These are phyloP conservation scores for Helicostylum pulchrum DNA, from an alignment of 192 early-diverging fungal genomes.

Conservation along the genomic window DNA sequence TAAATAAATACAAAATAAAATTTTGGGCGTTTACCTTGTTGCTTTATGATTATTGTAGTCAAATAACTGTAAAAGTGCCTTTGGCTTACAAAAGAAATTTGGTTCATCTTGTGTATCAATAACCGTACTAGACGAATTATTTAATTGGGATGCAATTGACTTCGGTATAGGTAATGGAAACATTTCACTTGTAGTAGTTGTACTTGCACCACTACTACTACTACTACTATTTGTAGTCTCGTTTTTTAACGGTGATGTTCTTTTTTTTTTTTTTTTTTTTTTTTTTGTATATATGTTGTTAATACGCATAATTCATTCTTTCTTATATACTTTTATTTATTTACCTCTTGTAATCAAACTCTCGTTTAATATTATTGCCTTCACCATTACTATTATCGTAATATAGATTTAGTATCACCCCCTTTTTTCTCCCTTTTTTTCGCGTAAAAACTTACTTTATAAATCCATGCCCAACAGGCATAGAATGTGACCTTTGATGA, in stretches of 20 bases:
- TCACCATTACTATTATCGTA: not conserved
- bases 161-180: slow-evolving; percentile 7
- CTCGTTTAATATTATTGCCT: not conserved
- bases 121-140: not conserved
- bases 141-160: slow-evolving; percentile 6
- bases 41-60: slow-evolving; percentile 3
- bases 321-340: not conserved
- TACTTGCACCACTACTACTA: too few species aligned
- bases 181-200: not conserved
- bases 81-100: slow-evolving; percentile 6
- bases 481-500: slow-evolving; percentile 14
- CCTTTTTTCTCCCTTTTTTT: too few species aligned
- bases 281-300: too few species aligned
- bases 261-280: not conserved
- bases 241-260: not conserved
- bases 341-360: slow-evolving; percentile 8
- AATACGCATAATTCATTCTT: not conserved
- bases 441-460: slow-evolving; percentile 7
- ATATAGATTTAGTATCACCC: too few species aligned
- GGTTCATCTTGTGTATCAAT: slow-evolving; percentile 9
- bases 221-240: not conserved
- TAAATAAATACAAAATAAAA: not conserved
- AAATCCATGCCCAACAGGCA: slow-evolving; percentile 13
- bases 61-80: not conserved
- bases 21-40: not conserved